Percentiles rank a stretch among this genome's conserved stretches.
phyloP scores from a whole-genome alignment of 139 green algal species.

The Tetraselmis striata region DNA sequence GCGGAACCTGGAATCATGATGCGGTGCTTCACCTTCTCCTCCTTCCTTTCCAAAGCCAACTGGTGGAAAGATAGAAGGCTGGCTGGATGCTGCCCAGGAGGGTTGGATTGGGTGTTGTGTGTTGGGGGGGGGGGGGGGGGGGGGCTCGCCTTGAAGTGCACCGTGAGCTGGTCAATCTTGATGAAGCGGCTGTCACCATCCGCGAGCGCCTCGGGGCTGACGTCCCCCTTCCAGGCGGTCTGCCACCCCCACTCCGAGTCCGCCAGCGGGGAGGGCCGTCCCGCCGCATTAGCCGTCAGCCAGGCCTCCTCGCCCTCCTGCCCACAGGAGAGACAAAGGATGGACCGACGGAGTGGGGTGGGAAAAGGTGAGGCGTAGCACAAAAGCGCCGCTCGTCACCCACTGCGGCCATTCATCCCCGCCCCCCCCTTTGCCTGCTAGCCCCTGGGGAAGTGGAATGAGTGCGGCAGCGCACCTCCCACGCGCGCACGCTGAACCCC shows the following conservation, averaged over 20 bases:
- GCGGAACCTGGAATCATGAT: no score
- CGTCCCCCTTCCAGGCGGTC: conserved; percentile 7
- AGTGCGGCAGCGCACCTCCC: neutral
- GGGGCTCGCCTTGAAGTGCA: conserved; percentile 35
- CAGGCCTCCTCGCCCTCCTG: neutral
- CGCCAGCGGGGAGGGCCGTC: neutral
- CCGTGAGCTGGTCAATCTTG: conserved; percentile 8
- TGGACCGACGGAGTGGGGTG: no score
- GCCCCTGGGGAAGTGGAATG: no score
- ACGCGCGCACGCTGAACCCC: neutral
- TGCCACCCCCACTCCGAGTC: neutral
- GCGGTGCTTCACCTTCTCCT: no score
- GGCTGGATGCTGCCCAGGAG: no score
- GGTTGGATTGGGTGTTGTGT: conserved; percentile 1
- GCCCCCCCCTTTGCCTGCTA: no score
- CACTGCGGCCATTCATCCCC: no score
- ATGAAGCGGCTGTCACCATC: conserved; percentile 31
- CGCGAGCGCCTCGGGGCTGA: conserved; percentile 20
- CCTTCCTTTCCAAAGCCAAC: no score
- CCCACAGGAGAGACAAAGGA: no score
- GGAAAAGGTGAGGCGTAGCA: no score
- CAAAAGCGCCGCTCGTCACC: no score
- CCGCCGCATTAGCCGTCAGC: neutral
- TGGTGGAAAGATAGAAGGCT: no score
- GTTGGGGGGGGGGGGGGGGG: neutral